Base-by-base conservation (phyloP, 345 rosid genomes). In the Moricandia arvensis region DNA sequence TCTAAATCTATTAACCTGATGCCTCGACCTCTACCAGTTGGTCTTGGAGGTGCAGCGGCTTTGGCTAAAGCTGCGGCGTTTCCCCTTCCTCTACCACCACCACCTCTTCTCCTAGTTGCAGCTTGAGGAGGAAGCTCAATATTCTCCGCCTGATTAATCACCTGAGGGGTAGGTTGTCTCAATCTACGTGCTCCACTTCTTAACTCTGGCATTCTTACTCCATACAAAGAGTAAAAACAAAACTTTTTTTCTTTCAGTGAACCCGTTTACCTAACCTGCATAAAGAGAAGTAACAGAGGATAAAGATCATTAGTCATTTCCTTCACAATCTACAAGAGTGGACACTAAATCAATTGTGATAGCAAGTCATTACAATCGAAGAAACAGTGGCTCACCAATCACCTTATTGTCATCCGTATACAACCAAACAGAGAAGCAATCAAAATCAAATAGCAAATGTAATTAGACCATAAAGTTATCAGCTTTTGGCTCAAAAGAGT, bases 191-290 rank as follows among this genome's bases (percentile, higher is more conserved):
- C 88, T 87, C 97, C 98, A 59, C 97, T 93, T 90, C 94, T 87
- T 91, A 93, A 88, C 83, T 93, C 96, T 54, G 98, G 98, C 98
- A 93, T 93, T 85, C 85, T 93, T 11, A 93, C 72, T 87, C 96
- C 98, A 93, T 91, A 91, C 96, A 93, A 83, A n/a, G 93, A 85
- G 90, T 85, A 84, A 84, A 87, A 79, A 75, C 87, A 47, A 4
- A 3, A 37, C n/a, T 71, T 15, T 47, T 67, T 76, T 26, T 80
- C 82, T 76, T 77, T 75, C 74, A 17, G 29, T 43, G 57, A 69
- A 53, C 76, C 74, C 69, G 72, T 80, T 60, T 74, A 64, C 79
- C 67, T 79, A 67, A 75, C 75, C 96, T 88, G 86, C 63, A 24
- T 65, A 75, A 71, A 68, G 73, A 64, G 30, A 21, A 4, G 41